Conservation (phyloP, 106 monocot genomes). For the Phalaenopsis equestris region DNA sequence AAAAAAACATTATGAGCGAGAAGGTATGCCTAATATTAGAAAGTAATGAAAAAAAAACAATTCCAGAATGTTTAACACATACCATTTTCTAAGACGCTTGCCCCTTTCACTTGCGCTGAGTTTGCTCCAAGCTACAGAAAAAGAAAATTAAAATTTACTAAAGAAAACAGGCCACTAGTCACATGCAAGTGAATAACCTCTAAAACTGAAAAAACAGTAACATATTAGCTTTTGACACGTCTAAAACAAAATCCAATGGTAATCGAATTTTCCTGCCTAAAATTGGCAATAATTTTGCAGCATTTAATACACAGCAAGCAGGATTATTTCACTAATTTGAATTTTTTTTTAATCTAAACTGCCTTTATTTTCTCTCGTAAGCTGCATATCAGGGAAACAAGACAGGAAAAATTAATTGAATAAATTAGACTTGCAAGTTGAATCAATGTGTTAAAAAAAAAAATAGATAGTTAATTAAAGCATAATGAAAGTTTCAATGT, state of each 20-base stretch:
- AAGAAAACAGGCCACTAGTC: neutral
- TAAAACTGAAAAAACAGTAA: neutral
- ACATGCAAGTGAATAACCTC: neutral
- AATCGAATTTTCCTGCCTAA: neutral
- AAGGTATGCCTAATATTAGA: neutral
- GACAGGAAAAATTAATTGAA: neutral
- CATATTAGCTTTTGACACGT: neutral
- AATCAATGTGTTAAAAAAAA: neutral
- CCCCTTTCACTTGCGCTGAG: conserved; percentile 76
- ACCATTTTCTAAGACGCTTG: conserved; percentile 92
- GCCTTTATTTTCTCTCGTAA: neutral
- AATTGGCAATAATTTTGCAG: neutral
- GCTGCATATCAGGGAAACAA: neutral
- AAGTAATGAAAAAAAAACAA: neutral
- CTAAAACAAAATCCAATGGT: neutral
- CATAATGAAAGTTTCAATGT: too few species aligned
- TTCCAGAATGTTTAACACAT: neutral
- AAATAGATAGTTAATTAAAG: neutral
- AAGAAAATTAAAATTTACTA: neutral
- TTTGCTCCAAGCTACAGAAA: conserved; percentile 85
- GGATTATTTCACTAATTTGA: neutral
- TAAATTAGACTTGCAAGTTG: neutral
- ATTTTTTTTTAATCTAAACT: neutral
- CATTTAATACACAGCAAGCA: neutral
- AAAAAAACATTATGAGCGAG: neutral